phyloP scores from a whole-genome alignment of 768 basidiomycete genomes.

The Coprinopsis strossmayeri region DNA sequence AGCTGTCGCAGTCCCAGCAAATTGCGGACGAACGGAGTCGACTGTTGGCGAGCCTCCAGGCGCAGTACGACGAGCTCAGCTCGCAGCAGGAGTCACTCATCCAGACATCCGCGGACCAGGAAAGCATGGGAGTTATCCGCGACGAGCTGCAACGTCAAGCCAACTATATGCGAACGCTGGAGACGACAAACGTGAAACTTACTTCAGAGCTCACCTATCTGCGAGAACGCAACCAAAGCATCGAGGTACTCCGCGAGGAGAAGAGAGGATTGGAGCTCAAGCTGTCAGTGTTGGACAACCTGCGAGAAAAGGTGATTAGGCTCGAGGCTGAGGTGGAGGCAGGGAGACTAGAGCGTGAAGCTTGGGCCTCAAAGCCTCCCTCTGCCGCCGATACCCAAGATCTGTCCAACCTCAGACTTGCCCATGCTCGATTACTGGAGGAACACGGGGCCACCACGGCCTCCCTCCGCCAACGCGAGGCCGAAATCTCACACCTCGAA shows the following conservation, averaged over 20 bases:
- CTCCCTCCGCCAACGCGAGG: conserved; percentile 45
- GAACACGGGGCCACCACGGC: conserved; percentile 57
- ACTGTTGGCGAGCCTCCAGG: conserved; percentile 38
- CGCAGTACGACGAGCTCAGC: conserved; percentile 39
- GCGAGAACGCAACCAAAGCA: conserved; percentile 47
- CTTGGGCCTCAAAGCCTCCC: no score
- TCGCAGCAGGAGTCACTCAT: conserved; percentile 24
- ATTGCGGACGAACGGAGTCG: conserved; percentile 35
- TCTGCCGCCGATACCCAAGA: conserved; percentile 51
- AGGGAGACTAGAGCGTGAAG: conserved; percentile 47
- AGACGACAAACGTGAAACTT: conserved; percentile 51
- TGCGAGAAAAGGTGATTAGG: conserved; percentile 47
- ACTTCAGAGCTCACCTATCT: conserved; percentile 46
- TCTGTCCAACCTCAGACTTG: conserved; percentile 53
- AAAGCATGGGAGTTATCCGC: conserved; percentile 55
- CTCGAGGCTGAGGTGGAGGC: conserved; percentile 66
- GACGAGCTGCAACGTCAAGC: conserved; percentile 68
- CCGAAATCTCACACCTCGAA: conserved; percentile 38
- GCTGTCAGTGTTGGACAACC: conserved; percentile 40
- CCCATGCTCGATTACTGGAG: conserved; percentile 59
- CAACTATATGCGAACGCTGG: conserved; percentile 50
- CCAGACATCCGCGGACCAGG: conserved; percentile 31
- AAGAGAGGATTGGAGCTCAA: conserved; percentile 58
- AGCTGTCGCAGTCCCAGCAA: conserved; percentile 35
- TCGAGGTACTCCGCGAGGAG: conserved; percentile 72